These are phyloP conservation scores for Solanum tarijense DNA, from an alignment of 257 asterid genomes.

Conservation along the genomic window DNA sequence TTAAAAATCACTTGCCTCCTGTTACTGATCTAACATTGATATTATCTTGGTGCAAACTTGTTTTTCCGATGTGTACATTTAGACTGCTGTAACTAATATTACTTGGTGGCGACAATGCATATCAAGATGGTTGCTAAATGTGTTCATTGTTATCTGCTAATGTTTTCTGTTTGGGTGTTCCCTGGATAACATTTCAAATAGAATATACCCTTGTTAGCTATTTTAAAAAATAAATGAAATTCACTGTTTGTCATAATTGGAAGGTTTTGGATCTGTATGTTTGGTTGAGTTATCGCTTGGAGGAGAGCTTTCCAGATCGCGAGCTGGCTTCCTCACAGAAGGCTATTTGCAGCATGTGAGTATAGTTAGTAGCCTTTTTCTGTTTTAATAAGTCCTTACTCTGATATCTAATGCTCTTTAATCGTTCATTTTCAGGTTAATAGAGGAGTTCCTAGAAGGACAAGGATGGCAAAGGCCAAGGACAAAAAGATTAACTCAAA, in stretches of 20 bases:
- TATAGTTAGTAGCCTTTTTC: neutral
- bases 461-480: slow-evolving; percentile 40
- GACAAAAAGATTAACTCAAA: slow-evolving; percentile 16
- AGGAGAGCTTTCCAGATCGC: slow-evolving; percentile 82
- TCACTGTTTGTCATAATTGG: slow-evolving; percentile 1
- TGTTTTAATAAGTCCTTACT: neutral
- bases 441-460: slow-evolving; percentile 71
- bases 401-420: neutral
- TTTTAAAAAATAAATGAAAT: neutral
- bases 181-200: neutral
- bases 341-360: slow-evolving; percentile 85
- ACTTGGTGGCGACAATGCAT: neutral
- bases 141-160: neutral
- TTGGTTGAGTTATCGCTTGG: slow-evolving; percentile 85
- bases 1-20: neutral
- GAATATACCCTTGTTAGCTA: neutral
- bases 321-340: slow-evolving; percentile 87
- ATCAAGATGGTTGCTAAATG: neutral
- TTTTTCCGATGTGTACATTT: neutral
- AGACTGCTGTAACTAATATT: neutral
- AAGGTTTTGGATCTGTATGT: slow-evolving; percentile 89
- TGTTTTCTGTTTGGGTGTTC: neutral
- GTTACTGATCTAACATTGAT: neutral
- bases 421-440: slow-evolving; percentile 40
- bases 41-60: neutral